Evolutionary conservation across 352 stramenopile genomes (phyloP).

Genomic region (Phytophthora brassicae): DNA sequence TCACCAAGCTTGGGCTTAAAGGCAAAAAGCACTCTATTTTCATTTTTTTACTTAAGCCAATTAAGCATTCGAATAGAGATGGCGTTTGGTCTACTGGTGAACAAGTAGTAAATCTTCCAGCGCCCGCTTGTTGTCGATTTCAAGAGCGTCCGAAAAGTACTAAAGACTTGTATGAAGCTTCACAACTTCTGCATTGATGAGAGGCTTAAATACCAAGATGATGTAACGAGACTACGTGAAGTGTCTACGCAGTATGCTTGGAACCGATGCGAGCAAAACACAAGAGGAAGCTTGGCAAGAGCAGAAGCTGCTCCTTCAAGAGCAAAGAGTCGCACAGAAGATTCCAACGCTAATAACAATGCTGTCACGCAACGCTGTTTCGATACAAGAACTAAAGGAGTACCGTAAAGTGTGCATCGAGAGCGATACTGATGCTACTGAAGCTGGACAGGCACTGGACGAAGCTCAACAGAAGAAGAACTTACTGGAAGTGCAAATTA

Average conservation of each 20-base stretch:
- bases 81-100: conserved; percentile 30
- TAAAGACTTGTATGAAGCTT: conserved; percentile 18
- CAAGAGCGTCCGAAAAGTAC: conserved; percentile 1
- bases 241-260: background rate
- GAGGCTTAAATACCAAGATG: background rate
- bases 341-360: too few species aligned
- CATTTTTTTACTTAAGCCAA: conserved; percentile 45
- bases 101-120: conserved; percentile 37
- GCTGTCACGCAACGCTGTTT: too few species aligned
- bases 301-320: too few species aligned
- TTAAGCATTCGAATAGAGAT: conserved; percentile 50
- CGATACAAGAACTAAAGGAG: too few species aligned
- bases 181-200: conserved; percentile 10
- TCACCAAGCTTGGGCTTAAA: conserved; percentile 10
- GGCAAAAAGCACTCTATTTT: conserved; percentile 14
- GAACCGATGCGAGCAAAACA: too few species aligned
- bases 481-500: too few species aligned
- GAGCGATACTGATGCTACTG: too few species aligned
- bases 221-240: background rate
- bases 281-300: too few species aligned
- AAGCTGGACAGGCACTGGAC: too few species aligned
- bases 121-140: background rate
- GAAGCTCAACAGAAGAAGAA: too few species aligned
- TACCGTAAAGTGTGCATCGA: too few species aligned
- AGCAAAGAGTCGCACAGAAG: too few species aligned